Percentiles rank a stretch among this genome's conserved stretches.
phyloP scores from a whole-genome alignment of 139 green algal genomes.

The Asterochloris erici region DNA sequence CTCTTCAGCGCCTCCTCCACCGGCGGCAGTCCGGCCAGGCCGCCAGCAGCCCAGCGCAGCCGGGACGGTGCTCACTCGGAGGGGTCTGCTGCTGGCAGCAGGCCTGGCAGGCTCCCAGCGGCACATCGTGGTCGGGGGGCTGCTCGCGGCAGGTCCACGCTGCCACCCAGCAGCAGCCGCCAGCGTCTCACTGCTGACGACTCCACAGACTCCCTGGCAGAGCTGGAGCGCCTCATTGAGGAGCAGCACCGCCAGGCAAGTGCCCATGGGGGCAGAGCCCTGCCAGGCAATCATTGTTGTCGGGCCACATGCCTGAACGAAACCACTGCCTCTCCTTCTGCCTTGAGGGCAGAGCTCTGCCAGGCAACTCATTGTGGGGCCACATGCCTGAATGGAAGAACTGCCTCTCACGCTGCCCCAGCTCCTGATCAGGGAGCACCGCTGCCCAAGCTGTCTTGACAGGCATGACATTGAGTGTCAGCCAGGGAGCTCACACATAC shows the following conservation, averaged over 20 bases:
- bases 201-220: slow-evolving; percentile 1
- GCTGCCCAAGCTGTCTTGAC: not conserved
- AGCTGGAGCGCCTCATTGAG: slow-evolving; percentile 15
- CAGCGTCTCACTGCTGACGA: not conserved
- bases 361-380: not conserved
- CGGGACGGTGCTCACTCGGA: no score
- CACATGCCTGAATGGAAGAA: not conserved
- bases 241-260: slow-evolving; percentile 12
- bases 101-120: no score
- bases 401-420: not conserved
- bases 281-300: not conserved
- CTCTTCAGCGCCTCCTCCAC: no score
- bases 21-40: no score
- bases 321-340: not conserved
- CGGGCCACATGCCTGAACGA: not conserved
- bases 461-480: no score
- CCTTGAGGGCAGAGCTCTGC: not conserved
- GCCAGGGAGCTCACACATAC: no score
- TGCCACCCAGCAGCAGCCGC: no score
- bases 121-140: no score
- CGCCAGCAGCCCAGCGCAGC: no score
- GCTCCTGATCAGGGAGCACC: not conserved
- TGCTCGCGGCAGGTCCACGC: no score
- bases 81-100: no score
- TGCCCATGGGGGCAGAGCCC: not conserved